phyloP scores from a whole-genome alignment of 805 yeast genomes.

The Starmera amethionina region DNA sequence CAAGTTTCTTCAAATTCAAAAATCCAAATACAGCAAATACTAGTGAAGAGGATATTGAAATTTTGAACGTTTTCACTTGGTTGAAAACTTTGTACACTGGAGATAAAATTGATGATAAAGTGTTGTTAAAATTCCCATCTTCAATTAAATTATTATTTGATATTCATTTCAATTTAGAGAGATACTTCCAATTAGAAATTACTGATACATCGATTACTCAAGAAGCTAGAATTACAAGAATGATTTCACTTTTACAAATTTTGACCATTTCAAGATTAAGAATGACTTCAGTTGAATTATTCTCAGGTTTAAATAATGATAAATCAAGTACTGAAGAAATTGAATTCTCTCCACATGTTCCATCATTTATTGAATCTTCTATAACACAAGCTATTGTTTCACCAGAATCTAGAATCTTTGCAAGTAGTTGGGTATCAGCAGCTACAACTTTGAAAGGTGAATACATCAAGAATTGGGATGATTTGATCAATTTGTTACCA shows the following conservation, averaged over 20 bases:
- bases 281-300: constrained; percentile 48
- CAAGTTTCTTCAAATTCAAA: constrained; percentile 45
- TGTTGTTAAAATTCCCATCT: constrained; percentile 49
- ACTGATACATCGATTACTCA: constrained; percentile 48
- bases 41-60: constrained; percentile 43
- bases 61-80: constrained; percentile 67
- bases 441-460: constrained; percentile 9
- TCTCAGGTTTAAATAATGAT: constrained; percentile 9
- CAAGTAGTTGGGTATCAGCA: constrained; percentile 61
- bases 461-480: constrained; percentile 20
- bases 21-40: constrained; percentile 24
- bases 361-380: constrained; percentile 80
- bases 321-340: constrained; percentile 23
- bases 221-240: constrained; percentile 54
- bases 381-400: constrained; percentile 62
- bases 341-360: constrained; percentile 43
- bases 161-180: constrained; percentile 57
- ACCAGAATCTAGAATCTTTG: constrained; percentile 69
- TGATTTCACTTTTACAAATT: constrained; percentile 59
- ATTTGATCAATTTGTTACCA: constrained; percentile 23
- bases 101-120: constrained; percentile 32
- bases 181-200: constrained; percentile 54
- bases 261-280: constrained; percentile 56
- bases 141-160: constrained; percentile 57
- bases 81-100: constrained; percentile 40